Base-by-base conservation (phyloP, 495 filamentous ascomycete species). In the Venustampulla echinocandica region DNA sequence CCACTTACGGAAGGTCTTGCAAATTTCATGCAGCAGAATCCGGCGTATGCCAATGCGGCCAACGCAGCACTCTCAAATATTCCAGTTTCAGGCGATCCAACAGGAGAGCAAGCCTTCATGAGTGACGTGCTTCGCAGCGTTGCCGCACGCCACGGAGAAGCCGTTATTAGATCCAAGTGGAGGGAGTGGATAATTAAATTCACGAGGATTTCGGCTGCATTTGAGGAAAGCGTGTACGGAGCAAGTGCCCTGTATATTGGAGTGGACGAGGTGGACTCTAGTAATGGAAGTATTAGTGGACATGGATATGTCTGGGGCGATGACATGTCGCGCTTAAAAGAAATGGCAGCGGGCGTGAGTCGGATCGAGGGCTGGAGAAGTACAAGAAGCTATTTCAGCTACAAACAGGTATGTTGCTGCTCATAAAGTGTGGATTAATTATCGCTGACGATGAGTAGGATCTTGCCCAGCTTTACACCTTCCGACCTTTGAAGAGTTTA, bases 241-340 rank as follows among this genome's bases (percentile, higher is more conserved):
- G 84, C 84, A 14, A 87, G 82, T 40, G 85, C 90, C 20, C 72
- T 98, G n/a, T 88, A 90, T 59, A 85, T 93, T 37, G 87, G 88
- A 10, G 80, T 80, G 17, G 81, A 87, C 50, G 74, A 76, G 40
- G 78, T 80, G 37, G 80, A 84, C 27, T 74, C 79, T 15, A 74
- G 73, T 19, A 64, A 69, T 37, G 64, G 71, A 27, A 55, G 37
- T 37, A 67, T 85, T 10, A 68, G 72, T 19, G 88, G 92, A 2
- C 92, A 99, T 62, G 92, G 92, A 23, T 95, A 93, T 58, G 90
- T 99, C 5, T 99, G 93, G 93, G 64, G 78, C 5, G 85, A 94
- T 60, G 87, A 95, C 38, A 62, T 65, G 9, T 70, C 81, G n/a
- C 87, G 85, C 61, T 77, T 82, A 53, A 79, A 79, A 40, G 93